A percentile compares a stretch with the other conserved stretches of the same genome.
phyloP scores from a whole-genome alignment of 2,329 filamentous ascomycete species.

The Penicillium sp. region DNA sequence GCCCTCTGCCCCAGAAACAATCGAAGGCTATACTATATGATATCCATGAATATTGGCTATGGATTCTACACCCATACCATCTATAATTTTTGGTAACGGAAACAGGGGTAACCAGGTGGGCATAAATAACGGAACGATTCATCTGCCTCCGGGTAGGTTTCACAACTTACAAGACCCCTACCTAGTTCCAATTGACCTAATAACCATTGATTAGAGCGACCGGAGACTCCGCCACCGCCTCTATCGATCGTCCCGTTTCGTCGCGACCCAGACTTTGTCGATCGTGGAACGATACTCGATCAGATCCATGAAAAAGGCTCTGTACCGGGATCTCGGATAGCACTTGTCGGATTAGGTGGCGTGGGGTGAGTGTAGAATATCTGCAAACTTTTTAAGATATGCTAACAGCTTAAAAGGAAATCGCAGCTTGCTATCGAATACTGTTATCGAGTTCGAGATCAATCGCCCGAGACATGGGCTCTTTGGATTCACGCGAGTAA shows the following conservation, averaged over 20 bases:
- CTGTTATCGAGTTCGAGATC: constrained; percentile 28
- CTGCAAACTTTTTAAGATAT: background rate
- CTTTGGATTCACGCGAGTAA: constrained; percentile 43
- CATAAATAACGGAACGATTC: constrained; percentile 1
- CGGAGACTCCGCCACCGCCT: constrained; percentile 11
- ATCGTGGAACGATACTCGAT: constrained; percentile 18
- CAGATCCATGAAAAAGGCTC: constrained; percentile 23
- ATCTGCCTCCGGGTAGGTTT: background rate
- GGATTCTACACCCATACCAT: no score
- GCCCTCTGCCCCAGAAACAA: no score
- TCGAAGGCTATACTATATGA: no score
- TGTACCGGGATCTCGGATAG: constrained; percentile 5
- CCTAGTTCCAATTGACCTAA: background rate
- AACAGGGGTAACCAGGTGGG: constrained; percentile 1
- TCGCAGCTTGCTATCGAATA: constrained; percentile 36
- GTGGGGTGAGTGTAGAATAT: background rate
- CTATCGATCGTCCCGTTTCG: constrained; percentile 16
- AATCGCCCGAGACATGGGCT: constrained; percentile 30
- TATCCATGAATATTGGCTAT: no score
- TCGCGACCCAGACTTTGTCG: constrained; percentile 20
- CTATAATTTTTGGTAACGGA: background rate
- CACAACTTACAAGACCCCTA: background rate
- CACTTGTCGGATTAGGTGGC: constrained; percentile 15
- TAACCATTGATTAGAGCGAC: background rate
- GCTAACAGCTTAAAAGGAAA: background rate